A percentile compares a stretch with the other conserved stretches of the same genome.
These are phyloP conservation scores for Beauveria bassiana DNA, from an alignment of 2,329 filamentous ascomycete genomes.

Conservation along the genomic window DNA sequence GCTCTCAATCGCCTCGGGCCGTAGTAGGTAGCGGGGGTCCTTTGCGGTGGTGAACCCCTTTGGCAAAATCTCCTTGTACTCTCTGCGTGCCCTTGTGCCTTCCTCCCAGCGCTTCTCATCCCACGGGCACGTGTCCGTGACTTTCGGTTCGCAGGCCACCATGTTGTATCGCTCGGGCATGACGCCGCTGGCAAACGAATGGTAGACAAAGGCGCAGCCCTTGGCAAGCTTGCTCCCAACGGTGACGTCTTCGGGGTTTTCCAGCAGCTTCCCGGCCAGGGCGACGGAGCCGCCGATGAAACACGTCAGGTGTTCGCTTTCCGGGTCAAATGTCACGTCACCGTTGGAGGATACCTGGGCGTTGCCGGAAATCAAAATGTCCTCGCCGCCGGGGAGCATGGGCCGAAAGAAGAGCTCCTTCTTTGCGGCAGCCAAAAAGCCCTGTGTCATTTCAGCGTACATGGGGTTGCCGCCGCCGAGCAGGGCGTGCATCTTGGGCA, in stretches of 20 bases:
- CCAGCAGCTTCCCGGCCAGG: constrained; percentile 38
- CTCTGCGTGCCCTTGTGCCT: constrained; percentile 9
- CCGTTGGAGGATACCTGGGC: constrained; percentile 19
- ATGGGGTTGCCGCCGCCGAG: constrained; percentile 44
- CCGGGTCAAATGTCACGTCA: constrained; percentile 19
- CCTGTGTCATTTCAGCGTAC: constrained; percentile 47
- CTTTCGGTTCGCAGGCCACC: constrained; percentile 27
- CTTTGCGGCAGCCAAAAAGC: constrained; percentile 44
- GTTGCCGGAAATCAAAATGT: constrained; percentile 47
- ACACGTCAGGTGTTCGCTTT: constrained; percentile 41
- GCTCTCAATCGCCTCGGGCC: constrained; percentile 73
- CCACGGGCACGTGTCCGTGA: constrained; percentile 26
- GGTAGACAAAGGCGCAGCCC: constrained; percentile 46
- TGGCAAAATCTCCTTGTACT: constrained; percentile 28
- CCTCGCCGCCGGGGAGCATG: constrained; percentile 44
- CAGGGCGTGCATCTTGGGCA: constrained; percentile 42
- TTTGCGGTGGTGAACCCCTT: constrained; percentile 47
- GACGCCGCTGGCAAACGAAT: constrained; percentile 38
- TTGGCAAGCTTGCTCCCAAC: constrained; percentile 37
- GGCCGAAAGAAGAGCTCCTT: constrained; percentile 54
- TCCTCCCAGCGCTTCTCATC: constrained; percentile 18
- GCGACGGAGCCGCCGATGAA: constrained; percentile 45
- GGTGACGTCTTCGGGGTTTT: constrained; percentile 33
- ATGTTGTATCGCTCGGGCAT: constrained; percentile 44
- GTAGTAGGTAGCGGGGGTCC: constrained; percentile 53